Conservation (phyloP, 1,284 basidiomycete genomes). For the Apiotrichum domesticum region DNA sequence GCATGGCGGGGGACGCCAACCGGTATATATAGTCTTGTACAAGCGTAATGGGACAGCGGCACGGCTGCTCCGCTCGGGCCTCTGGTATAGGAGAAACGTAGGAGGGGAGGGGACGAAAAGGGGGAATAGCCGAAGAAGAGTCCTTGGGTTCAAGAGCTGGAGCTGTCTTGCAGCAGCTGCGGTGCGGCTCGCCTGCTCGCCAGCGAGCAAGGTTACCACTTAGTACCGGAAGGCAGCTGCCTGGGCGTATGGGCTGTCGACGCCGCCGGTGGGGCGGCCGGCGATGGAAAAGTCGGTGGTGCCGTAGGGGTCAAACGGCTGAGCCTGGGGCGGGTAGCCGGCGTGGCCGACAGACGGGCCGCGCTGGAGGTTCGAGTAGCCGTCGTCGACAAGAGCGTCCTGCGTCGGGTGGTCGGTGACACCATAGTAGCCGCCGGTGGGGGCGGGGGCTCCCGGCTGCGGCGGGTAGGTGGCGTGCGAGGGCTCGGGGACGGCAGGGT, state of each 20-base stretch:
- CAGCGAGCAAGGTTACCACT: background rate
- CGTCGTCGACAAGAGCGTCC: constrained; percentile 30
- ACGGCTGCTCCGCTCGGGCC: no score
- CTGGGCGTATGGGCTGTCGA: constrained; percentile 33
- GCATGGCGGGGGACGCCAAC: background rate
- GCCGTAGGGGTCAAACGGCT: constrained; percentile 6
- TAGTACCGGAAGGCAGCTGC: constrained; percentile 35
- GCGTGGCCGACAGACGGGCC: constrained; percentile 18
- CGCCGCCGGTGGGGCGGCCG: constrained; percentile 38
- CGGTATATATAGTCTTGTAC: constrained; percentile 1
- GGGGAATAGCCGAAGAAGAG: background rate
- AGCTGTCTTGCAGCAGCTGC: background rate
- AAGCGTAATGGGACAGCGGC: background rate
- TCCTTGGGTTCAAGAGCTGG: no score
- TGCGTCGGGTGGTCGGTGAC: constrained; percentile 26
- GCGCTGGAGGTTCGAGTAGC: constrained; percentile 39
- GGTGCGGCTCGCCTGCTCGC: background rate
- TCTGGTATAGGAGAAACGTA: no score
- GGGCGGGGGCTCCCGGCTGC: background rate
- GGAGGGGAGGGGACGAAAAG: background rate
- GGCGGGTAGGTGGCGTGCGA: constrained; percentile 10
- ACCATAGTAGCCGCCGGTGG: constrained; percentile 6
- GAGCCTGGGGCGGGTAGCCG: background rate
- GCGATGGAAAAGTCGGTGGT: constrained; percentile 15
- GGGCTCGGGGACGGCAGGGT: constrained; percentile 14